Evolutionary conservation across 83 land plant species (phyloP), one percentile per base, ranked within the genome.

Genomic region (Thuja plicata): DNA sequence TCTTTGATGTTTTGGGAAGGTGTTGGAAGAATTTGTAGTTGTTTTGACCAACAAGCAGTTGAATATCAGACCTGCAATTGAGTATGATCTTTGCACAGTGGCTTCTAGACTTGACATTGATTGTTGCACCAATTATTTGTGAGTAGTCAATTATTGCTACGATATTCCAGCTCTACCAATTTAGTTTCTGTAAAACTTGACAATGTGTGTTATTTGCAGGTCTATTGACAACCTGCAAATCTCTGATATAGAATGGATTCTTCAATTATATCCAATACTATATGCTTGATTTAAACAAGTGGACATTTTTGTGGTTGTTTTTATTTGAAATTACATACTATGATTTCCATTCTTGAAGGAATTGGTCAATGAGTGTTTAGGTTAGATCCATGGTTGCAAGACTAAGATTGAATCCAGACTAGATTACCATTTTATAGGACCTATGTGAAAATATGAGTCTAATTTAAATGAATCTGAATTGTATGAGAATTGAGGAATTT

Each of bases 161-260:
- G 2, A n/a, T 84, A 13, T 1, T 10, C 17, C 30, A 78, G 82
- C 21, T 60, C 45, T 8, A 38, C 45, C 82, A 37, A 32, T 12
- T 77, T 37, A 19, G 16, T 79, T 79, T 60, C 10, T 79, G 45
- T 24, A 84, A 3, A 50, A 32, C 12, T 60, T 60, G 27, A 77
- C 40, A 34, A 3, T 84, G 57, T 35, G 6, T 52, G 15, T 50
- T 84, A 32, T 52, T n/a, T 48, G 5, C 60, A 50, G 86, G 86
- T 30, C 17, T 84, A 32, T 30, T 30, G 86, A 38, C 60, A 84
- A 34, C 60, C 57, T 84, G 86, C 21, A 84, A 5, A 84, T 84
- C 37, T 48, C 60, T 84, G 85, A 84, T 12, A 84, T 5, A 50
- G 30, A 50, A 84, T 84, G 86, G 86, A 84, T 60, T 7, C 21